Conservation (phyloP, 2,329 filamentous ascomycete species). For the Fusarium sp. region DNA sequence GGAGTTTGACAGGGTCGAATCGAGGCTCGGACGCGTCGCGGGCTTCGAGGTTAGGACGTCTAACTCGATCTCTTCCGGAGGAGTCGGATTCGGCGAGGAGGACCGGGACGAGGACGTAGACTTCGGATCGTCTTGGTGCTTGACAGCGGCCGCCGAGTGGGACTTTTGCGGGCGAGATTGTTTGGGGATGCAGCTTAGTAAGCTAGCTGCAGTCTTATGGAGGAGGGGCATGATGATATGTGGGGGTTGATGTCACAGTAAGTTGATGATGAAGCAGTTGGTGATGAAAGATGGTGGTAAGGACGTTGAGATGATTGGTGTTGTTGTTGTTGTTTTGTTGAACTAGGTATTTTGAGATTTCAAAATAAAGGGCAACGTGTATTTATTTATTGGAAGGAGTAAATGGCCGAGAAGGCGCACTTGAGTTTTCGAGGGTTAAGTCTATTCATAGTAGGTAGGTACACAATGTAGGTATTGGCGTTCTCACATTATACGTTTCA, state of each 20-base stretch:
- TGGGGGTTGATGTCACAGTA: conserved; percentile 14
- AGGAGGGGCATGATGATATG: conserved; percentile 28
- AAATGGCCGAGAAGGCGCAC: background rate
- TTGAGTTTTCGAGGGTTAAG: conserved; percentile 4
- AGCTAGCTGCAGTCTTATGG: conserved; percentile 26
- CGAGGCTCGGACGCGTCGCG: background rate
- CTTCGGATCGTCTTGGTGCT: conserved; percentile 15
- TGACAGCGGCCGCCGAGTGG: conserved; percentile 21
- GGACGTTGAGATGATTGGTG: background rate
- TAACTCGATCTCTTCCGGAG: conserved; percentile 22
- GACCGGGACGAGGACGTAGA: conserved; percentile 22
- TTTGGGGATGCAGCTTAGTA: conserved; percentile 29
- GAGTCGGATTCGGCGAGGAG: conserved; percentile 12
- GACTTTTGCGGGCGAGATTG: conserved; percentile 14
- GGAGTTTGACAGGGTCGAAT: background rate
- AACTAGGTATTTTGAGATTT: background rate
- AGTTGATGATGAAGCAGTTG: background rate
- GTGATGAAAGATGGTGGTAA: background rate
- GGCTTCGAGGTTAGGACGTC: background rate
- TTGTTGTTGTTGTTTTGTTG: background rate
- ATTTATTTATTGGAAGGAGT: background rate
- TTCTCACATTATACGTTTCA: background rate
- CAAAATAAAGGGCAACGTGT: background rate
- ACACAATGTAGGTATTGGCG: background rate
- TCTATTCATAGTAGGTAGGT: background rate